A percentile compares a stretch with the other conserved stretches of the same genome.
These are phyloP conservation scores for Fonsecaea erecta DNA, from an alignment of 2,329 filamentous ascomycete genomes.

Conservation along the genomic window DNA sequence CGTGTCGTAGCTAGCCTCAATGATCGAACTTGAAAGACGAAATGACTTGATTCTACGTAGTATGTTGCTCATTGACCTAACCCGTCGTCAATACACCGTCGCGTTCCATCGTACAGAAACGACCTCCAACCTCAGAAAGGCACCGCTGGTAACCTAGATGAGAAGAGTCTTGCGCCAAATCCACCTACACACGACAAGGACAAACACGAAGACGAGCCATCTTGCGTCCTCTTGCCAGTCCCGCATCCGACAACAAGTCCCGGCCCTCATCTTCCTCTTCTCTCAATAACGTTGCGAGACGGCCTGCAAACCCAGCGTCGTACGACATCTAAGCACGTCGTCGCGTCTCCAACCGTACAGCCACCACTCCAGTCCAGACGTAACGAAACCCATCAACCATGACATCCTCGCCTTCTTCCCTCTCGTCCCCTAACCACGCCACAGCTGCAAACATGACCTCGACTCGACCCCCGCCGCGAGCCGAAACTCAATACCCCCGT, in stretches of 20 bases:
- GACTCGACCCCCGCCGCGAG: constrained; percentile 29
- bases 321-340: constrained; percentile 39
- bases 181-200: constrained; percentile 37
- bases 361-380: constrained; percentile 34
- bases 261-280: constrained; percentile 36
- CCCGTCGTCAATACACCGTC: constrained; percentile 31
- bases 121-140: constrained; percentile 22
- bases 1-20: constrained; percentile 22
- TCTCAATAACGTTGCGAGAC: constrained; percentile 49
- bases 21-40: constrained; percentile 36
- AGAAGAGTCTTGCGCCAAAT: constrained; percentile 39
- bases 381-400: constrained; percentile 43
- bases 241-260: constrained; percentile 25
- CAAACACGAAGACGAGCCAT: constrained; percentile 52
- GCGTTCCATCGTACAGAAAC: constrained; percentile 29
- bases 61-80: constrained; percentile 31
- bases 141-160: not conserved
- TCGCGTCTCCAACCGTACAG: constrained; percentile 31
- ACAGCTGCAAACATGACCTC: constrained; percentile 5
- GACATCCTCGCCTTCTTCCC: constrained; percentile 31
- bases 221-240: constrained; percentile 48
- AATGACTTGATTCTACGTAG: constrained; percentile 36
- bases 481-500: not conserved
- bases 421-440: constrained; percentile 19
- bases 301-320: constrained; percentile 39